Base-by-base conservation (phyloP, 345 rosid species). In the Bruguiera sexangula region DNA sequence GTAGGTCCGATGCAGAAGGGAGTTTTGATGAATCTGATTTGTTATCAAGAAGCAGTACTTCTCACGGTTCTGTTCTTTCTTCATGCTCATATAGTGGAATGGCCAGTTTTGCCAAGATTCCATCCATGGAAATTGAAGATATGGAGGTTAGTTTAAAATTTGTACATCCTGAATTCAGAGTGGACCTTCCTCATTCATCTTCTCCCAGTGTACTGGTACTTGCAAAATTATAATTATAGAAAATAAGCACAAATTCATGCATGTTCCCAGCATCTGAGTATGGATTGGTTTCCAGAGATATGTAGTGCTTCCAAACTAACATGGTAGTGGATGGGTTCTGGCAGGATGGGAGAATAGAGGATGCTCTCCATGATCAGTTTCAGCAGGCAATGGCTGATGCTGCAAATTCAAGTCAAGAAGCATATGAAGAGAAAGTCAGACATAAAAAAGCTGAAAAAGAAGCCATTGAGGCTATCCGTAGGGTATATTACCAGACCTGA, bases 391-490 rank as follows among this genome's bases (percentile, higher is more conserved):
- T 82, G 74, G 69, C 66, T 34, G 95, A 91, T 69, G 88, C 89
- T 72, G 86, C 65, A 61, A 89, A 76, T 77, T 84, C 85, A 65
- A 86, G 80, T 77, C 75, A 56, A 72, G 92, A 83, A 72, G 94
- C 91, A 65, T 67, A 76, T 72, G 81, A 78, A 69, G 97, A 87
- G 85, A 87, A 83, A 70, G 34, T 70, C 50, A 81, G 83, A 82
- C 87, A 87, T 66, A 81, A 76, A 65, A 85, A 86, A 83, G 88
- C 93, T 60, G 96, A 95, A 76, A 87, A 74, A 56, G 89, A 79
- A 37, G 89, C 87, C 65, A 68, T 86, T 66, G 96, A 85, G 69
- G 86, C 93, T 60, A 80, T 85, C 39, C 87, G 79, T 73, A 88
- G 69, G 96, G 99, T 91, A 78, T 67, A 34, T 27, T 21, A 20